Evolutionary conservation across 2,329 filamentous ascomycete genomes (phyloP).

Genomic region (Diaporthe helianthi): DNA sequence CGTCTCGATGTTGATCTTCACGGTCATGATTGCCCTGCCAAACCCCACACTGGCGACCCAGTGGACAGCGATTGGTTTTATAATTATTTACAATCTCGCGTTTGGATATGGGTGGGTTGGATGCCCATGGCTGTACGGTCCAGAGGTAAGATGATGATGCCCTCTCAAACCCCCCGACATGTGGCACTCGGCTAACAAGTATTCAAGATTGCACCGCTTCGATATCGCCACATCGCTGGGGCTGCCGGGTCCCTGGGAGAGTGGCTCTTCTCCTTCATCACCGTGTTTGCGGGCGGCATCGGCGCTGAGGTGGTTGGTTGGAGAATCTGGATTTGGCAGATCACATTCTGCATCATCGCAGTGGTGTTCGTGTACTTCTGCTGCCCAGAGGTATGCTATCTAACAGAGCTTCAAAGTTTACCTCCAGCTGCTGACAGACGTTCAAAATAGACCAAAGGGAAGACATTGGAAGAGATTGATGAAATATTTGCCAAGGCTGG

Average conservation of each 20-base stretch:
- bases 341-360: neutral
- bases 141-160: neutral
- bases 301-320: neutral
- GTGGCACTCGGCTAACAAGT: neutral
- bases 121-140: neutral
- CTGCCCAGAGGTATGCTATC: neutral
- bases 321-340: conserved; percentile 11
- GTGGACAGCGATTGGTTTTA: neutral
- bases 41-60: neutral
- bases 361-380: neutral
- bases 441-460: neutral
- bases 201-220: neutral
- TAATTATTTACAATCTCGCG: neutral
- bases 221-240: neutral
- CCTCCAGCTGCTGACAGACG: neutral
- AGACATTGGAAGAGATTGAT: neutral
- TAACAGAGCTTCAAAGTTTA: rapidly evolving
- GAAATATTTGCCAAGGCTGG: neutral
- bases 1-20: neutral
- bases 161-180: rapidly evolving
- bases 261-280: conserved; percentile 1
- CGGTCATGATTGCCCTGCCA: conserved; percentile 3
- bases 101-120: conserved; percentile 6
- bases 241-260: neutral
- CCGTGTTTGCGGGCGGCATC: neutral